Percentiles rank a stretch among this genome's conserved stretches.
These are phyloP conservation scores for Cadophora sp. DNA, from an alignment of 2,329 filamentous ascomycete species.

Conservation along the genomic window DNA sequence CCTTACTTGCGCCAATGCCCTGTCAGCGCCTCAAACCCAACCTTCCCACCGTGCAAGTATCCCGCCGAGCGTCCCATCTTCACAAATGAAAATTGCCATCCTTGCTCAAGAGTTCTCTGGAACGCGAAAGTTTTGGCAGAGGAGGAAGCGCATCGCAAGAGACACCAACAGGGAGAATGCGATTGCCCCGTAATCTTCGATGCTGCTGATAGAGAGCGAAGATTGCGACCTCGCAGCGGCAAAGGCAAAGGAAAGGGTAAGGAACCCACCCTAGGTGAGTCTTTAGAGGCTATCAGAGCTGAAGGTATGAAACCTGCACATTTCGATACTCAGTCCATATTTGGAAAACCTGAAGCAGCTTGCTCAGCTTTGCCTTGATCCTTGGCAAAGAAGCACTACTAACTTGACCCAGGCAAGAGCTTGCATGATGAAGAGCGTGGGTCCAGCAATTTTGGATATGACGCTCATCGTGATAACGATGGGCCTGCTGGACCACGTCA, in stretches of 20 bases:
- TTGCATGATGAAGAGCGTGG: neutral
- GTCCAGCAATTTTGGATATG: conserved; percentile 16
- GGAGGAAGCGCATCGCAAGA: conserved; percentile 37
- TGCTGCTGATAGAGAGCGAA: conserved; percentile 31
- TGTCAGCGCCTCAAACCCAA: conserved; percentile 31
- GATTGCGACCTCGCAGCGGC: conserved; percentile 17
- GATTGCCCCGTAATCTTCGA: conserved; percentile 39
- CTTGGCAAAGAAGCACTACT: neutral
- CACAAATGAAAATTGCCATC: conserved; percentile 38
- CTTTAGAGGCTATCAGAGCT: neutral
- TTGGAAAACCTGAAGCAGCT: neutral
- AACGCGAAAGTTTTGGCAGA: conserved; percentile 37
- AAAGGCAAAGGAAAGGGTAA: conserved; percentile 26
- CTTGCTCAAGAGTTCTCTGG: conserved; percentile 42
- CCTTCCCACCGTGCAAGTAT: conserved; percentile 39
- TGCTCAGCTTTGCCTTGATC: neutral
- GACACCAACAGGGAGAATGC: conserved; percentile 37
- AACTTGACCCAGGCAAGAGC: neutral
- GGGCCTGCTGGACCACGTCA: conserved; percentile 5
- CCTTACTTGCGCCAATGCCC: conserved; percentile 52
- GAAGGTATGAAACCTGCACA: conserved; percentile 22
- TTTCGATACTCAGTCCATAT: too few species aligned
- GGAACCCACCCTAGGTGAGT: conserved; percentile 13
- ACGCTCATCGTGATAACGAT: conserved; percentile 8
- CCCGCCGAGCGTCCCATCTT: conserved; percentile 38